phyloP scores from a whole-genome alignment of 1,139 yeast genomes.

The Zygosaccharomyces sapae region DNA sequence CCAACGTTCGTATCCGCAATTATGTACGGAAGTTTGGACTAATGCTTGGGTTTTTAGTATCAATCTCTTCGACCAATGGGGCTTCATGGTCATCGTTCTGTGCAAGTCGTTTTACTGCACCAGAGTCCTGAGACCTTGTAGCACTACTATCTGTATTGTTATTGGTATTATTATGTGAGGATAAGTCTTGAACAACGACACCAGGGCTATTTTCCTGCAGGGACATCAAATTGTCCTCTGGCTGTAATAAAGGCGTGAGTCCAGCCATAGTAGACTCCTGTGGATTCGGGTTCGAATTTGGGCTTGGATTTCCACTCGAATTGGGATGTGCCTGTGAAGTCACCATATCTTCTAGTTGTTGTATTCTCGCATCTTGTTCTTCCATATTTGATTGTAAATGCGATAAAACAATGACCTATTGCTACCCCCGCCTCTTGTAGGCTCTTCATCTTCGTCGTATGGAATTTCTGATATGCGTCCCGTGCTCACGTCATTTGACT shows the following conservation, averaged over 20 bases:
- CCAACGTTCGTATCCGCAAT: neutral
- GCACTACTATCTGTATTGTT: too few species aligned
- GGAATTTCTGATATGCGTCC: constrained; percentile 31
- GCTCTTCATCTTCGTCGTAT: constrained; percentile 23
- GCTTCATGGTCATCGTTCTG: constrained; percentile 4
- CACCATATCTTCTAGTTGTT: constrained; percentile 30
- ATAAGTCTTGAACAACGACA: constrained; percentile 7
- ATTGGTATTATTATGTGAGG: neutral
- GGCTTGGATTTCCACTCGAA: neutral
- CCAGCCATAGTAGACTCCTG: constrained; percentile 3
- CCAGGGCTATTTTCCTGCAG: constrained; percentile 12
- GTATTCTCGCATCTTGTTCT: constrained; percentile 35
- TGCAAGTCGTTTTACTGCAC: neutral
- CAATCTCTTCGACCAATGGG: constrained; percentile 12
- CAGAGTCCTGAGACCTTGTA: too few species aligned
- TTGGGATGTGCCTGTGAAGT: constrained; percentile 1
- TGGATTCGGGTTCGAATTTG: neutral
- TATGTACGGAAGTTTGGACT: neutral
- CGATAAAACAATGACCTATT: constrained; percentile 16
- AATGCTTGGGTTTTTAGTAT: constrained; percentile 10
- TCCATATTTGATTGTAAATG: constrained; percentile 31
- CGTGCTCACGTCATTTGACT: constrained; percentile 5
- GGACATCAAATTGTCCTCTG: constrained; percentile 10
- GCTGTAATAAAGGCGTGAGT: constrained; percentile 11
- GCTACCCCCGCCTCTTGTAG: neutral